Evolutionary conservation across 1,139 yeast species (phyloP).

Genomic region (Hyphopichia wangnamkhiaoensis): DNA sequence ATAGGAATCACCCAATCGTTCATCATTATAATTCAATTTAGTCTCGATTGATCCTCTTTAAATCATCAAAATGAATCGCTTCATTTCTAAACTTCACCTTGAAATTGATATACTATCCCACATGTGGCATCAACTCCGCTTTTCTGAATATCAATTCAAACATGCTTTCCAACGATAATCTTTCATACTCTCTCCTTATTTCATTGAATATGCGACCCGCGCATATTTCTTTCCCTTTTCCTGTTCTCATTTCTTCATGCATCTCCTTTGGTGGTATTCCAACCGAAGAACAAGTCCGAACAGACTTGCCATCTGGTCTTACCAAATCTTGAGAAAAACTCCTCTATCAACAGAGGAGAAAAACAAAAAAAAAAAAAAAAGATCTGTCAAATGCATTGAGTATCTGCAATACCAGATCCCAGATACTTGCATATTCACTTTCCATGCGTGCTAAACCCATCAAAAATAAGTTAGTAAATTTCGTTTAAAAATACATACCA

Average conservation of each 20-base stretch:
- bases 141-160: background rate
- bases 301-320: slow-evolving; percentile 1
- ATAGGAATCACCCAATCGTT: too few species aligned
- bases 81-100: too few species aligned
- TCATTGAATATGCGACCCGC: slow-evolving; percentile 5
- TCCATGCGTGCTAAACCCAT: slow-evolving; percentile 4
- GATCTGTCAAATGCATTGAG: background rate
- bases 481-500: slow-evolving; percentile 68
- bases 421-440: background rate
- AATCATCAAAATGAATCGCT: too few species aligned
- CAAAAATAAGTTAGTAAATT: slow-evolving; percentile 18
- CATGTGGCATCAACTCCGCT: too few species aligned
- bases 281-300: background rate
- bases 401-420: background rate
- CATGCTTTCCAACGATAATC: slow-evolving; percentile 5
- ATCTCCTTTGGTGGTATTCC: background rate
- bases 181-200: slow-evolving; percentile 5
- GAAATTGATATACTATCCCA: too few species aligned
- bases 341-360: slow-evolving; percentile 1
- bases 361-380: slow-evolving; percentile 7
- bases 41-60: too few species aligned
- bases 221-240: slow-evolving; percentile 1
- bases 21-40: too few species aligned
- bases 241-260: slow-evolving; percentile 3
- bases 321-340: background rate